Conservation (phyloP, 805 yeast genomes). For the Debaryomyces castellii region DNA sequence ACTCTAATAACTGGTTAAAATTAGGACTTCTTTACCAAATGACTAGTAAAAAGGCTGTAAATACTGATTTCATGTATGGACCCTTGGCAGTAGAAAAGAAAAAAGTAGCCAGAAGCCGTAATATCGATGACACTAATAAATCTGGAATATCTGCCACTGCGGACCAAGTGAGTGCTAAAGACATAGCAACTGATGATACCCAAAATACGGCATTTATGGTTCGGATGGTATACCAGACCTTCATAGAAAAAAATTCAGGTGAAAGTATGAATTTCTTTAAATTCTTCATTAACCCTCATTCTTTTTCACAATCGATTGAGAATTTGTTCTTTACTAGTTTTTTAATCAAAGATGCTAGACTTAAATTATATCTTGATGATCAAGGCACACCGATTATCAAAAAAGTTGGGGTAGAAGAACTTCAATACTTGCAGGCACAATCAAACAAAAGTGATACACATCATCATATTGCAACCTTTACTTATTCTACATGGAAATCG, state of each 20-base stretch:
- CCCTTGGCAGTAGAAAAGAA: slow-evolving; percentile 65
- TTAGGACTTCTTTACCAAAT: slow-evolving; percentile 53
- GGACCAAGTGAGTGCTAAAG: slow-evolving; percentile 49
- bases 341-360: slow-evolving; percentile 68
- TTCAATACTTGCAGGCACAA: slow-evolving; percentile 16
- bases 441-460: slow-evolving; percentile 25
- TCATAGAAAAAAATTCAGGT: slow-evolving; percentile 25
- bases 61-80: slow-evolving; percentile 66
- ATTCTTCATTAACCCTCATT: slow-evolving; percentile 71
- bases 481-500: slow-evolving; percentile 62
- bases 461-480: slow-evolving; percentile 77
- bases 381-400: slow-evolving; percentile 47
- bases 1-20: slow-evolving; percentile 56
- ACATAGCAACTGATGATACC: slow-evolving; percentile 48
- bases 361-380: slow-evolving; percentile 51
- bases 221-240: slow-evolving; percentile 46
- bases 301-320: slow-evolving; percentile 79
- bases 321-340: slow-evolving; percentile 83
- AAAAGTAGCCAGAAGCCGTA: slow-evolving; percentile 28
- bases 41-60: slow-evolving; percentile 46
- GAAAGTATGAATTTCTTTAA: slow-evolving; percentile 54
- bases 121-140: slow-evolving; percentile 42
- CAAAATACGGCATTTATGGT: slow-evolving; percentile 69
- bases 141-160: slow-evolving; percentile 48
- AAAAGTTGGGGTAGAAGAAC: slow-evolving; percentile 24